Conservation (phyloP, 148 eudicot genomes). For the Hydrangea macrophylla region DNA sequence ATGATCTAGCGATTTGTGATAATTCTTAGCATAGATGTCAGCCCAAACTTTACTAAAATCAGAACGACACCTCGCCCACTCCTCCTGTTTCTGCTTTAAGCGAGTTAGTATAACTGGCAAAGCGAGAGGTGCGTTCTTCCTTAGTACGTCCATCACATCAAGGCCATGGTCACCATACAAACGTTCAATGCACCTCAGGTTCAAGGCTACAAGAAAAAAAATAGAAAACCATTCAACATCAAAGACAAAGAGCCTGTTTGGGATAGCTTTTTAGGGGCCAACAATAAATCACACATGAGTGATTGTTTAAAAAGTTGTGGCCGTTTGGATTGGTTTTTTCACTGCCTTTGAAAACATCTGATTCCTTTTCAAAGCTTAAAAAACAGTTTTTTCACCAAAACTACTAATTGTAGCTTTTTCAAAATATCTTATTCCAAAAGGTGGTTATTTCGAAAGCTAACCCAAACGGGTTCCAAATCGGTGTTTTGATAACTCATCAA, state of each 20-base stretch:
- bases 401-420: no score
- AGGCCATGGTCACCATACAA: constrained; percentile 95
- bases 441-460: no score
- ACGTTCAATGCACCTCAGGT: constrained; percentile 84
- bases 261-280: no score
- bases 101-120: constrained; percentile 90
- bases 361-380: no score
- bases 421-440: no score
- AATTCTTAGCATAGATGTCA: constrained; percentile 79
- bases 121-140: constrained; percentile 67
- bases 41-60: constrained; percentile 92
- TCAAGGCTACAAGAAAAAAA: constrained; percentile 51
- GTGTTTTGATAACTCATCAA: constrained; percentile 9
- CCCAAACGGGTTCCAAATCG: no score
- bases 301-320: no score
- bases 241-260: no score
- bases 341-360: no score
- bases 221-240: constrained; percentile 23
- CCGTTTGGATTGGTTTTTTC: no score
- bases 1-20: constrained; percentile 93
- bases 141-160: constrained; percentile 82
- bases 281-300: no score
- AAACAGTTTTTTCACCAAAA: no score
- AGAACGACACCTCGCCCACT: constrained; percentile 85
- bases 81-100: constrained; percentile 94